These are phyloP conservation scores for Passalora sequoiae DNA, from an alignment of 2,329 filamentous ascomycete species.

Conservation along the genomic window DNA sequence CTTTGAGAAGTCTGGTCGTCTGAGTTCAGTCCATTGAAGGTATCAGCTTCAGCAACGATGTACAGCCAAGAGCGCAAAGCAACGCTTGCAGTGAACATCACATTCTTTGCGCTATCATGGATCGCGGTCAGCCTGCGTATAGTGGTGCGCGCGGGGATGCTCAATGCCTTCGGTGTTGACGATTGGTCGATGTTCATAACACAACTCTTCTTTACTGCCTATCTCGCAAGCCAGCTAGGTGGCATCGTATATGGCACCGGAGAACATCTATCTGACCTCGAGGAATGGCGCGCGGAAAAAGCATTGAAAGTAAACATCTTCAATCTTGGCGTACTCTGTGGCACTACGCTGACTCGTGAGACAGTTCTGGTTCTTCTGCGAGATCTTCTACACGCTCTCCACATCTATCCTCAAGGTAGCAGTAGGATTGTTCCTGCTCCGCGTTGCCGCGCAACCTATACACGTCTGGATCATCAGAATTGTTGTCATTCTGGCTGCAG, in stretches of 20 bases:
- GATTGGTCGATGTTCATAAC: constrained; percentile 41
- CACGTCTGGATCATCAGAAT: constrained; percentile 45
- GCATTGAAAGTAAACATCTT: constrained; percentile 13
- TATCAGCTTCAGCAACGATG: not conserved
- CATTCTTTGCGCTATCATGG: constrained; percentile 39
- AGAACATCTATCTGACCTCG: constrained; percentile 34
- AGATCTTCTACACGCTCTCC: constrained; percentile 50
- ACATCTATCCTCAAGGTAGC: constrained; percentile 48
- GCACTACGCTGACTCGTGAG: not conserved
- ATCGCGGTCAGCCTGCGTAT: constrained; percentile 35
- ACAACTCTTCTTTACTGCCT: constrained; percentile 37
- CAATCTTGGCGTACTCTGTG: not conserved
- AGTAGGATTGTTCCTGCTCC: constrained; percentile 51
- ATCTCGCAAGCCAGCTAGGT: constrained; percentile 37
- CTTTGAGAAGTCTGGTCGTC: too few species aligned
- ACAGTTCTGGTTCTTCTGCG: constrained; percentile 52
- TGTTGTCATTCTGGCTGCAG: constrained; percentile 43
- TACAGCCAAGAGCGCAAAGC: constrained; percentile 7
- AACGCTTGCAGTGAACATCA: constrained; percentile 20
- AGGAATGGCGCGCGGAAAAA: constrained; percentile 16
- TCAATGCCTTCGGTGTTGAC: constrained; percentile 38
- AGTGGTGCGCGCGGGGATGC: constrained; percentile 35
- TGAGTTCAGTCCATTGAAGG: too few species aligned
- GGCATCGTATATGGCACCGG: constrained; percentile 40
- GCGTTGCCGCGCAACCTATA: constrained; percentile 44